These are phyloP conservation scores for Chrysanthemum seticuspe DNA, from an alignment of 129 eudicot species.

Conservation along the genomic window DNA sequence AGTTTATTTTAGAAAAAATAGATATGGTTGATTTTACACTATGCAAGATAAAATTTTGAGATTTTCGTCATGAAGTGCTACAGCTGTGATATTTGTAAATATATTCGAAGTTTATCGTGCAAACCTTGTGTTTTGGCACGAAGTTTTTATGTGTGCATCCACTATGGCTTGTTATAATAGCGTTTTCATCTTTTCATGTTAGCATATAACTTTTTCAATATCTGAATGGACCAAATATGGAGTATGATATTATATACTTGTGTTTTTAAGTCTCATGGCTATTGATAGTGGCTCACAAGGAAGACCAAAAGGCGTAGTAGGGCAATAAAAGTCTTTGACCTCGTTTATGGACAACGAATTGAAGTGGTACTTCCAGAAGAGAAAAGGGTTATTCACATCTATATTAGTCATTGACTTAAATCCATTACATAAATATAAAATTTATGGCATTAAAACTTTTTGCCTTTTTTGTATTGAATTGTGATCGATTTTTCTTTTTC, in stretches of 20 bases:
- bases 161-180: too few relatives aligned
- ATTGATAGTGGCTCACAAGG: neutral
- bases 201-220: too few relatives aligned
- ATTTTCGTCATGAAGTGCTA: too few relatives aligned
- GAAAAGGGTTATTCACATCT: neutral
- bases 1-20: too few relatives aligned
- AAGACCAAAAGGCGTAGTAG: conserved; percentile 20
- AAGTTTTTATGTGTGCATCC: too few relatives aligned
- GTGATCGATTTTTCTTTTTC: neutral
- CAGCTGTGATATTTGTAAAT: too few relatives aligned
- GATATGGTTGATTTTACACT: too few relatives aligned
- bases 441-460: neutral
- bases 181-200: too few relatives aligned
- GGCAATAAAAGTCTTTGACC: conserved; percentile 13
- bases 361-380: conserved; percentile 1
- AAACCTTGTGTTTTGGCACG: too few relatives aligned
- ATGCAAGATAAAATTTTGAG: too few relatives aligned
- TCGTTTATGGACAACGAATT: neutral
- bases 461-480: neutral
- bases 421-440: neutral
- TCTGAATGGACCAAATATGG: too few relatives aligned
- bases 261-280: neutral
- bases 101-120: too few relatives aligned
- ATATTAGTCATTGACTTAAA: neutral
- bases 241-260: neutral